Evolutionary conservation across 805 yeast species (phyloP).

Genomic region (Zygosaccharomyces lentus): DNA sequence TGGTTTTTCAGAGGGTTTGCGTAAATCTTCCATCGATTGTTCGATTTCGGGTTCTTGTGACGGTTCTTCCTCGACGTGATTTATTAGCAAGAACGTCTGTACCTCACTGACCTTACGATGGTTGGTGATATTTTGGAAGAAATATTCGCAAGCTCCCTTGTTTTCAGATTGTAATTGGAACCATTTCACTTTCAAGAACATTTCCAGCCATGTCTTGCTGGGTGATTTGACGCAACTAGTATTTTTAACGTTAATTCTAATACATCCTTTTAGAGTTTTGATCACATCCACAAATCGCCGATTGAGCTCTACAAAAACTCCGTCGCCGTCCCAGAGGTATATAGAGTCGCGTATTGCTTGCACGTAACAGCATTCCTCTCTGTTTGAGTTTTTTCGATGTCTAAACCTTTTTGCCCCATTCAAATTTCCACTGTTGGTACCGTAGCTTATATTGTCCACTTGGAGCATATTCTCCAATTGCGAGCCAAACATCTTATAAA

Average conservation of each 20-base stretch:
- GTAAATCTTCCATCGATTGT: not conserved
- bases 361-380: constrained; percentile 6
- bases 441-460: constrained; percentile 7
- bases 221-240: constrained; percentile 6
- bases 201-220: constrained; percentile 4
- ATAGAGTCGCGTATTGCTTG: constrained; percentile 15
- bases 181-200: constrained; percentile 9
- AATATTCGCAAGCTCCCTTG: not conserved
- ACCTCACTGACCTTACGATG: constrained; percentile 35
- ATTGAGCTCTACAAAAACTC: constrained; percentile 16
- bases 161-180: constrained; percentile 12
- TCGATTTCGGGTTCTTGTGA: constrained; percentile 6
- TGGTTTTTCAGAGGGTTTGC: not conserved
- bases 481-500: constrained; percentile 10
- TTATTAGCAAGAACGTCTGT: constrained; percentile 25
- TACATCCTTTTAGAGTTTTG: constrained; percentile 12
- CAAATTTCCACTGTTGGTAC: constrained; percentile 3
- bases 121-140: constrained; percentile 10
- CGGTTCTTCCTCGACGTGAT: constrained; percentile 15
- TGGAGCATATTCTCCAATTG: constrained; percentile 5
- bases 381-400: not conserved
- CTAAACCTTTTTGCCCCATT: constrained; percentile 3
- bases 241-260: constrained; percentile 11
- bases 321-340: constrained; percentile 21
- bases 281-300: constrained; percentile 11